phyloP scores from a whole-genome alignment of 202 grass and related monocot genomes.

The Setaria italica region DNA sequence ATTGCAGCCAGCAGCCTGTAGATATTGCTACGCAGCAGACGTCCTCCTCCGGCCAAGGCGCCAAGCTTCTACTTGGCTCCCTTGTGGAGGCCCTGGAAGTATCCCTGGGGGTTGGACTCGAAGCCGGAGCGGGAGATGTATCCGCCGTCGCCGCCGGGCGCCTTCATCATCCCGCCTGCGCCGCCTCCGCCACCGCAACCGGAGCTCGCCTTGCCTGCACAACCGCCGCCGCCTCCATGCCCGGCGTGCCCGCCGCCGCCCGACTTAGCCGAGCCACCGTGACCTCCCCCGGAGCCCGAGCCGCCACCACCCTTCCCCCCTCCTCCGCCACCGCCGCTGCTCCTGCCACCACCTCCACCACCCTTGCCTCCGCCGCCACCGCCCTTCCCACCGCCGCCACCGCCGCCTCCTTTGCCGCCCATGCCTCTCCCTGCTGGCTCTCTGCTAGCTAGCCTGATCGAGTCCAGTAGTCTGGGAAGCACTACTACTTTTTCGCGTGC shows the following conservation, averaged over 20 bases:
- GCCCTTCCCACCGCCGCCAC: background rate
- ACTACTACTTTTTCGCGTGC: background rate
- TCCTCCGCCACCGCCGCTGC: background rate
- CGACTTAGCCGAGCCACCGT: background rate
- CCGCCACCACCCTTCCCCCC: background rate
- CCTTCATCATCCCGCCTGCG: constrained; percentile 21
- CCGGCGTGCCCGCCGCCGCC: background rate
- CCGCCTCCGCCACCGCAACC: background rate
- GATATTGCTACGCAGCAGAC: background rate
- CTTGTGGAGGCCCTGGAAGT: constrained; percentile 46
- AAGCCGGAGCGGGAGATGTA: constrained; percentile 43
- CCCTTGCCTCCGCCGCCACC: background rate
- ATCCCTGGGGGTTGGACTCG: constrained; percentile 42
- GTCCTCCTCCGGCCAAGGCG: background rate
- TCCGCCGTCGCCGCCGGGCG: background rate
- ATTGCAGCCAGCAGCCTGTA: background rate
- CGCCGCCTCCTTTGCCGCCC: constrained; percentile 19
- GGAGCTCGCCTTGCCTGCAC: background rate
- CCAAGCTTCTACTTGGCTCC: constrained; percentile 27
- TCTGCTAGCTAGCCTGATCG: background rate
- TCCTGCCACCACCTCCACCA: background rate
- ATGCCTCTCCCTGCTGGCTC: background rate
- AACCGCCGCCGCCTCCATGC: background rate
- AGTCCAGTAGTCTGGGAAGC: no score
- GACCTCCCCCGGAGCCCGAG: background rate